Evolutionary conservation across 2,329 filamentous ascomycete genomes (phyloP).

Genomic region (Stemphylium beticola): DNA sequence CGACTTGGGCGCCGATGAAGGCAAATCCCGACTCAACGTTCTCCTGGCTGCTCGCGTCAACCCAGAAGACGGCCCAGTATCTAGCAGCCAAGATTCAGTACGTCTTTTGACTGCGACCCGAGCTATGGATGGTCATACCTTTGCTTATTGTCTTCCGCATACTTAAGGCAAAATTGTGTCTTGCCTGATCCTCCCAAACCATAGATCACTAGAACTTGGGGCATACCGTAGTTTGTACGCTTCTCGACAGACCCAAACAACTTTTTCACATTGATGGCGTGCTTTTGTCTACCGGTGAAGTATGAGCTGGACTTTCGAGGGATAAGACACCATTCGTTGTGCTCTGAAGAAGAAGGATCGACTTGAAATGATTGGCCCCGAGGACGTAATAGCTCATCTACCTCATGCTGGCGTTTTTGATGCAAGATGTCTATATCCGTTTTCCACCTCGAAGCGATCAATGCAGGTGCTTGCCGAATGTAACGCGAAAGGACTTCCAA

Average conservation of each 20-base stretch:
- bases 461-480: background rate
- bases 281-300: background rate
- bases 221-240: background rate
- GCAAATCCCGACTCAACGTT: constrained; percentile 32
- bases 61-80: constrained; percentile 47
- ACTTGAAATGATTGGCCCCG: background rate
- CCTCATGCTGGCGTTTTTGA: background rate
- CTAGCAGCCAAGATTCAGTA: constrained; percentile 9
- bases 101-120: background rate
- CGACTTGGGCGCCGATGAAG: constrained; percentile 31
- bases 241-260: background rate
- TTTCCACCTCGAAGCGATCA: background rate
- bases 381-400: background rate
- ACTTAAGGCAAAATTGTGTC: constrained; percentile 49
- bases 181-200: constrained; percentile 51
- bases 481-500: background rate
- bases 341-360: background rate
- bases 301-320: background rate
- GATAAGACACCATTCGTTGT: background rate
- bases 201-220: constrained; percentile 41
- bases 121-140: constrained; percentile 30
- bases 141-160: constrained; percentile 43
- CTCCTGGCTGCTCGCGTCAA: constrained; percentile 39
- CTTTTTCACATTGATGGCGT: background rate
- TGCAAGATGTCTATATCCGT: background rate